Base-by-base conservation (phyloP, 2,329 filamentous ascomycete genomes). In the Penicillium sp. region DNA sequence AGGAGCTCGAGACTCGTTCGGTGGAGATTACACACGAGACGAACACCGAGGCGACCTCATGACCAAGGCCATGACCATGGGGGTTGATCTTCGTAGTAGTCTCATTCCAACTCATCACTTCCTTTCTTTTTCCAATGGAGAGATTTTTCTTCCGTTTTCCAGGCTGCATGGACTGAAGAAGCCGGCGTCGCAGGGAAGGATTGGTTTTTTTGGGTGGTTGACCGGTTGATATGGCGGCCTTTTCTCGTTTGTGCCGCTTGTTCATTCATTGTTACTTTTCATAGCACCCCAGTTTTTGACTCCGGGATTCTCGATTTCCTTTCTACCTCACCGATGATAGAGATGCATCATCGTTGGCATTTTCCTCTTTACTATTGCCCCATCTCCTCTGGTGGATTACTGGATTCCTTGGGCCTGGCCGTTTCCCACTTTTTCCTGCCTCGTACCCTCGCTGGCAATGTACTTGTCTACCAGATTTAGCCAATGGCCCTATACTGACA, bases 1-100 rank as follows among this genome's bases (percentile, higher is more conserved):
- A 77, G 51, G 75, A 77, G 61, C 63, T 77, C 4, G 73, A 76
- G 50, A 68, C 71, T 20, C 71, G 72, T 14, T 76, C 75, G 5
- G 69, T 76, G 15, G 75, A 77, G 55, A 71, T 76, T 28, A 68
- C 68, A 5, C 58, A 57, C 38, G 50, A 69, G 17, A 60, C 61
- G n/a, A 65, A 74, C 53, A 31, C 70, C 1, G 68, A 73, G 59
- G 59, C 73, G 12, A 69, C 72, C 25, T 71, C 68, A 35, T 74
- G 63, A 69, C 25, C 49, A 17, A 17, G 20, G 68, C 70, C 25
- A 71, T 67, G 34, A 15, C 22, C 17, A 39, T 37, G 5, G 22
- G 20, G 25, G 15, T 11, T 73, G 64, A 67, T 20, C 53, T 22
- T 8, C 7, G 31, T 6, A 31, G 31, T 31, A 14, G 5, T 48